phyloP scores from a whole-genome alignment of 2,329 filamentous ascomycete genomes.

The Ceratocystis papillata region DNA sequence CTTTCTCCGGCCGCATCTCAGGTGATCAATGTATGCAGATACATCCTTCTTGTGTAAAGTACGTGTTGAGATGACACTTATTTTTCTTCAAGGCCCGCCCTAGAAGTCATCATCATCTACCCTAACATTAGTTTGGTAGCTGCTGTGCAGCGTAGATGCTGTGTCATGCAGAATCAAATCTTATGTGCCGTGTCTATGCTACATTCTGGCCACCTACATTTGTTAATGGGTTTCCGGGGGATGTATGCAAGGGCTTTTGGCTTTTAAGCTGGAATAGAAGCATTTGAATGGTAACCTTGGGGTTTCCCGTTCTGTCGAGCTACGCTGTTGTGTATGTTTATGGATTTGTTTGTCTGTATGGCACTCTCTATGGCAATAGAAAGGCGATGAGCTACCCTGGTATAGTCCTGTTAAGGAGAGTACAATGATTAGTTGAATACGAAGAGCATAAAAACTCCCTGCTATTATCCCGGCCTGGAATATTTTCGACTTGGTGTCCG shows the following conservation, averaged over 20 bases:
- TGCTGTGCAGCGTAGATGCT: slow-evolving; percentile 4
- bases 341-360: background rate
- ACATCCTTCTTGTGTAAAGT: background rate
- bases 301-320: background rate
- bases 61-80: background rate
- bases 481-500: no score
- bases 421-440: background rate
- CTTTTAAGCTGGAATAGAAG: background rate
- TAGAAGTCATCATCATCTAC: background rate
- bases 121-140: background rate
- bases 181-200: background rate
- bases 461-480: no score
- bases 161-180: slow-evolving; percentile 12
- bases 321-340: background rate
- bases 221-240: background rate
- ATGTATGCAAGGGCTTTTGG: slow-evolving; percentile 9
- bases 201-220: background rate
- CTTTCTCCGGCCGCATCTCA: slow-evolving; percentile 1
- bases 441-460: no score
- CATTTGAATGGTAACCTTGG: background rate
- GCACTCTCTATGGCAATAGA: no score
- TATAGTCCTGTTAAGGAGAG: background rate
- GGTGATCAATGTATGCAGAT: background rate
- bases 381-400: no score
- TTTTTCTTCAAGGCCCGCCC: background rate